Evolutionary conservation across 1,284 basidiomycete genomes (phyloP).

Genomic region (Trichosporon ovoides): DNA sequence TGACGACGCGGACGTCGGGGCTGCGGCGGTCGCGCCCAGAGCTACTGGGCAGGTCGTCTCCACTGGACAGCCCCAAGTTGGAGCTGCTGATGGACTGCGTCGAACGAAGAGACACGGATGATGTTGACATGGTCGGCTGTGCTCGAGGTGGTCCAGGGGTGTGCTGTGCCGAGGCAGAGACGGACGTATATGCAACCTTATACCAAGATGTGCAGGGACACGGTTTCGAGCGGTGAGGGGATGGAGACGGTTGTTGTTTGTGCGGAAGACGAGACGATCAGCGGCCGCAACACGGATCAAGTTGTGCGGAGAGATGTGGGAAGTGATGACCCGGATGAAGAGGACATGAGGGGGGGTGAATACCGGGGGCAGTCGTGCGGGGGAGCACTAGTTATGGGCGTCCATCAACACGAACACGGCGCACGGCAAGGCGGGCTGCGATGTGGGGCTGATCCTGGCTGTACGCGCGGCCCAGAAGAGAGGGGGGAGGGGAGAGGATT

Average conservation of each 20-base stretch:
- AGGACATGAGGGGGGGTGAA: no score
- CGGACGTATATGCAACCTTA: not conserved
- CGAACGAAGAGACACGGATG: not conserved
- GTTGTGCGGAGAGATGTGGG: not conserved
- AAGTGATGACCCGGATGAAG: no score
- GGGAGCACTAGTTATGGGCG: no score
- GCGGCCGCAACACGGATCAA: not conserved
- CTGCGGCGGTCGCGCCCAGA: conserved; percentile 2
- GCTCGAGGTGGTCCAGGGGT: no score
- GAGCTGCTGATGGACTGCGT: conserved; percentile 4
- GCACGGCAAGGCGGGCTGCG: no score
- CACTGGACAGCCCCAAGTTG: conserved; percentile 9
- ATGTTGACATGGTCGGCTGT: not conserved
- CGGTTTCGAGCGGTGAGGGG: not conserved
- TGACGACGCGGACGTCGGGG: conserved; percentile 2
- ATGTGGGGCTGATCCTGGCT: no score
- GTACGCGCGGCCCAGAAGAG: no score
- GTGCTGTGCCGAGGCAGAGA: not conserved
- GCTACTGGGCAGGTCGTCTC: conserved; percentile 11
- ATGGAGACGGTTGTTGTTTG: not conserved
- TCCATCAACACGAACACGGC: no score
- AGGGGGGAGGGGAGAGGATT: no score
- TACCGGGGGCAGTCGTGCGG: no score
- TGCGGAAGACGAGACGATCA: not conserved
- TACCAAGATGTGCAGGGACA: conserved; percentile 1